A percentile compares a stretch with the other conserved stretches of the same genome.
These are phyloP conservation scores for Bipolaris cookei DNA, from an alignment of 2,329 filamentous ascomycete species.

Conservation along the genomic window DNA sequence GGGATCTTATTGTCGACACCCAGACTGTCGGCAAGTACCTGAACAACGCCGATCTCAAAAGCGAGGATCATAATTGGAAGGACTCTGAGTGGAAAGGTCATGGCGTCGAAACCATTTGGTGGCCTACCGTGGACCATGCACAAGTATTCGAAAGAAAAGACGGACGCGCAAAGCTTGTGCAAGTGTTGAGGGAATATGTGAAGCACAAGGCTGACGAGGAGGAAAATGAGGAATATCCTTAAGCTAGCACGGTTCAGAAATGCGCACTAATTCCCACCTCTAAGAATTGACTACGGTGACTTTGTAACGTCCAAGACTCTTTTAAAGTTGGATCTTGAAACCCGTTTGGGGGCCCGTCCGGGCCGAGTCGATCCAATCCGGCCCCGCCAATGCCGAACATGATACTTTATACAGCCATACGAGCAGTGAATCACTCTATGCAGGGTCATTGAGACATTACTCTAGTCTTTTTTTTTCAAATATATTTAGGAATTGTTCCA, in stretches of 20 bases:
- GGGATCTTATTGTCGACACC: conserved; percentile 71
- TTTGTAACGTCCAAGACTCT: not conserved
- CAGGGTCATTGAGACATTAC: not conserved
- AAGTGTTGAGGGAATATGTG: conserved; percentile 38
- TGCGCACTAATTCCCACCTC: not conserved
- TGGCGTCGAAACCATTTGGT: conserved; percentile 66
- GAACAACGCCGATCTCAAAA: conserved; percentile 44
- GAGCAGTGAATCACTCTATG: not conserved
- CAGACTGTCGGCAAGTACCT: conserved; percentile 65
- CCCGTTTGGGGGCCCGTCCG: conserved; percentile 30
- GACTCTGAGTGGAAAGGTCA: conserved; percentile 47
- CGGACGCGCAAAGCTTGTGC: conserved; percentile 30
- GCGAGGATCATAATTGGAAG: conserved; percentile 41
- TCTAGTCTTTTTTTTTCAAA: not conserved
- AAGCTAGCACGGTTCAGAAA: not conserved
- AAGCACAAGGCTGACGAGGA: conserved; percentile 16
- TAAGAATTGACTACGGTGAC: not conserved
- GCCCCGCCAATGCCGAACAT: conserved; percentile 33
- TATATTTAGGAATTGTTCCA: not conserved
- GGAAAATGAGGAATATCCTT: conserved; percentile 11
- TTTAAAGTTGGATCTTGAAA: not conserved
- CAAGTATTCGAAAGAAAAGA: conserved; percentile 54
- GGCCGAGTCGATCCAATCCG: conserved; percentile 19
- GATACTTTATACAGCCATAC: conserved; percentile 12
- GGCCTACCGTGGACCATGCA: conserved; percentile 67